Base-by-base conservation (phyloP, 1,139 yeast species). In the Yamadazyma aaseri region DNA sequence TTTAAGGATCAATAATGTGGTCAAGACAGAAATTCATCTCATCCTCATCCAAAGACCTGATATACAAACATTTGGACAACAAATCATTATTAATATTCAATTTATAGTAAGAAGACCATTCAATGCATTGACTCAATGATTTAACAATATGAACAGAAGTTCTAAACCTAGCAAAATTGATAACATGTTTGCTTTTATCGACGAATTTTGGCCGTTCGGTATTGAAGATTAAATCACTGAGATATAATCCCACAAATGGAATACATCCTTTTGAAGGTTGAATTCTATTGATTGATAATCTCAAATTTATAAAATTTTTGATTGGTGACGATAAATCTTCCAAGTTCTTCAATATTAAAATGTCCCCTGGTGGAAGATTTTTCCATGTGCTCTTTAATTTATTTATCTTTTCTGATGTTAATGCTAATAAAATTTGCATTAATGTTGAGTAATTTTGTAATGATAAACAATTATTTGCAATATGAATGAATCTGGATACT, bases 201-300 rank as follows among this genome's bases (percentile, higher is more conserved):
- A 69, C 56, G 33, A 67, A 63, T 12, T 71, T 67, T 3, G 79
- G 76, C 44, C 89, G 71, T 50, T 86, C 94, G 4, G 89, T 79
- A 55, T 87, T 87, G 53, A 82, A 77, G 1, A 86, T 79, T 50
- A 90, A 69, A 56, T 92, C 97, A 2, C 90, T 81, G 33, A 92
- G 58, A 50, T 86, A 89, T 27, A 92, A 68, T 2, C 95, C 96
- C 34, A 90, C 77, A 55, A 89, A 90, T 17, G 97, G 97, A 32
- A 90, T 79, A 49, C 95, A 82, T 1, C 97, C 97, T 39, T 67
- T 71, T 2, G 86, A 73, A 10, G 89, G 87, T 36, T 75, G 76
- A 41, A 82, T 65, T 28, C 68, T 71, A 44, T 76, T 77, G 43
- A 87, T 69, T 39, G 83, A 76, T 15, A 69, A 58, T 44, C 97